Base-by-base conservation (phyloP, 108 stramenopile species). In the Skeletonema costatum region DNA sequence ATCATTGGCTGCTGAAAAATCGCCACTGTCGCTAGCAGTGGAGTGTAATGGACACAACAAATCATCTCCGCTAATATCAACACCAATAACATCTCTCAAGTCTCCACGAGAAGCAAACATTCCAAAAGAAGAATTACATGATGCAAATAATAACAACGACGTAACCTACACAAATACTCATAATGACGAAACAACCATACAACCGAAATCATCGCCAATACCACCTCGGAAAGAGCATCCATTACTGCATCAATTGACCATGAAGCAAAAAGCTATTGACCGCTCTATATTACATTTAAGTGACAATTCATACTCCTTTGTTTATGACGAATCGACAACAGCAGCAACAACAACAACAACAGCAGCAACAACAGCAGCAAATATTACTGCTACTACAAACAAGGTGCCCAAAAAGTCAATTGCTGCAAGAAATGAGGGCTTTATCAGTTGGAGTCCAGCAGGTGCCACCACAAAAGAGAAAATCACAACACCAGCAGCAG, bases 221-320 rank as follows among this genome's bases (percentile, higher is more conserved):
- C 16, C 16, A 51, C 13, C 50, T 21, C 16, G 51, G 12, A 17
- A 50, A 65, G 64, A 64, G 21, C 63, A 53, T 9, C 42, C 35
- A 8, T 1, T 74, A 0, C 63, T 77, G 19, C 72, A 38, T 16
- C 32, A 53, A 66, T 69, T 80, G 30, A 53, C 73, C 14, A 73
- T 68, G 48, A 80, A 74, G 59, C 17, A 66, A 17, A 66, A 17
- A 36, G 80, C 73, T 5, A 80, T 74, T 21, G 21, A 73, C 17
- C 80, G 80, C 8, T 73, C 80, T 29, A 61, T 53, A 17, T 60
- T 80, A 13, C 73, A 80, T 70, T 48, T 80, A 32, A 71, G 75
- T 68, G 81, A 76, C 33, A 76, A 76, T 62, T 82, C 75, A 2
- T 63, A 67, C 29, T 82, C 80, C 30, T 80, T 70, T 21, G 48